Evolutionary conservation across 352 stramenopile species (phyloP).

Genomic region (Phytophthora ramorum): DNA sequence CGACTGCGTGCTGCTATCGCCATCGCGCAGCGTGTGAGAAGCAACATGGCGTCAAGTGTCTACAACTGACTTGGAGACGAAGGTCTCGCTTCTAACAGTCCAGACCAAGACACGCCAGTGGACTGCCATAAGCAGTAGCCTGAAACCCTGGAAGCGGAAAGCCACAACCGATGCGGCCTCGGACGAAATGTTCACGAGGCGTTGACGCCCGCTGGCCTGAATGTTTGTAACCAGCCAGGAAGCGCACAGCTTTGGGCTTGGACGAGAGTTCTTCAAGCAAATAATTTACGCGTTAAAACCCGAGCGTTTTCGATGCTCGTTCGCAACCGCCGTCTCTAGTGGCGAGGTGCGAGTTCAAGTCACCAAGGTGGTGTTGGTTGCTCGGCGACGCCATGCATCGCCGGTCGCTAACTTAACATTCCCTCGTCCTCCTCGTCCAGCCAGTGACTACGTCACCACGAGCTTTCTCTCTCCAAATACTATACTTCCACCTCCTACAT

Average conservation of each 20-base stretch:
- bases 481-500: slow-evolving; percentile 22
- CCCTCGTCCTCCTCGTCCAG: slow-evolving; percentile 1
- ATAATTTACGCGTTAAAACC: slow-evolving; percentile 25
- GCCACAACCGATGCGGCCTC: too few relatives aligned
- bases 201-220: slow-evolving; percentile 9
- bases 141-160: neutral
- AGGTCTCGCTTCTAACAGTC: too few relatives aligned
- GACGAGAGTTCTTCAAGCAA: slow-evolving; percentile 3
- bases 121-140: neutral
- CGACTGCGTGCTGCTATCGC: too few relatives aligned
- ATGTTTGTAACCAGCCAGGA: slow-evolving; percentile 17
- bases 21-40: too few relatives aligned
- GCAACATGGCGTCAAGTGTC: too few relatives aligned
- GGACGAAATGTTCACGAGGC: slow-evolving; percentile 2
- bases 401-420: slow-evolving; percentile 32
- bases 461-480: slow-evolving; percentile 12
- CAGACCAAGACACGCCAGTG: too few relatives aligned
- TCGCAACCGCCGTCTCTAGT: slow-evolving; percentile 7
- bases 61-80: too few relatives aligned
- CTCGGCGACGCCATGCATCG: slow-evolving; percentile 15
- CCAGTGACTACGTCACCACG: too few relatives aligned
- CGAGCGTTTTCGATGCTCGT: slow-evolving; percentile 2
- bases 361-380: neutral
- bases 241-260: neutral
- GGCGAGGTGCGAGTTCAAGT: neutral